Evolutionary conservation across 2,329 filamentous ascomycete genomes (phyloP).

Genomic region (Juglanconis juglandina): DNA sequence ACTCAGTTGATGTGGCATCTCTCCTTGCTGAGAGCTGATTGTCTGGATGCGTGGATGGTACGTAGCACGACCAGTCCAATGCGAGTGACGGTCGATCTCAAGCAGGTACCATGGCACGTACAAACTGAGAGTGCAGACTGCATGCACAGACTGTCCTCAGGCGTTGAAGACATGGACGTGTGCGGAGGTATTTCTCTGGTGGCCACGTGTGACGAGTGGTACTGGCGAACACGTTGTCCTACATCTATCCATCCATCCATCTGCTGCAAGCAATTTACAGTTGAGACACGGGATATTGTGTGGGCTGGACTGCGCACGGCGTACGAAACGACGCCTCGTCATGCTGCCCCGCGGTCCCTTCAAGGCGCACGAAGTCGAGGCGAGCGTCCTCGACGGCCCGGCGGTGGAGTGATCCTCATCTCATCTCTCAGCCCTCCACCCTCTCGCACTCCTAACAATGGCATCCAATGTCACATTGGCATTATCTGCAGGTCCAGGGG

Average conservation of each 20-base stretch:
- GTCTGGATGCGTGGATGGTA: background rate
- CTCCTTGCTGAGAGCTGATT: background rate
- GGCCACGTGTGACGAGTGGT: constrained; percentile 10
- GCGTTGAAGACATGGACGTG: constrained; percentile 11
- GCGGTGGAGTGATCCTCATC: background rate
- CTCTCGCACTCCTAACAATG: background rate
- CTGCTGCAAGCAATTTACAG: constrained; percentile 17
- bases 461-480: background rate
- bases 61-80: background rate
- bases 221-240: constrained; percentile 8
- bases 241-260: background rate
- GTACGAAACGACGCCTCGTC: background rate
- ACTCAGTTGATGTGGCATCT: background rate
- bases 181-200: constrained; percentile 10
- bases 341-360: background rate
- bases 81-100: background rate
- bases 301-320: background rate
- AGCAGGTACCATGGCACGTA: constrained; percentile 9
- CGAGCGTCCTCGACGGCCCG: background rate
- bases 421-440: background rate
- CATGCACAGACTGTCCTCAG: constrained; percentile 6
- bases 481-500: constrained; percentile 8
- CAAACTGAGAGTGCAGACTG: background rate
- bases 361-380: background rate
- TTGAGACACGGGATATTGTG: constrained; percentile 7